These are phyloP conservation scores for Closterium sp. DNA, from an alignment of 139 green algal genomes.

Conservation along the genomic window DNA sequence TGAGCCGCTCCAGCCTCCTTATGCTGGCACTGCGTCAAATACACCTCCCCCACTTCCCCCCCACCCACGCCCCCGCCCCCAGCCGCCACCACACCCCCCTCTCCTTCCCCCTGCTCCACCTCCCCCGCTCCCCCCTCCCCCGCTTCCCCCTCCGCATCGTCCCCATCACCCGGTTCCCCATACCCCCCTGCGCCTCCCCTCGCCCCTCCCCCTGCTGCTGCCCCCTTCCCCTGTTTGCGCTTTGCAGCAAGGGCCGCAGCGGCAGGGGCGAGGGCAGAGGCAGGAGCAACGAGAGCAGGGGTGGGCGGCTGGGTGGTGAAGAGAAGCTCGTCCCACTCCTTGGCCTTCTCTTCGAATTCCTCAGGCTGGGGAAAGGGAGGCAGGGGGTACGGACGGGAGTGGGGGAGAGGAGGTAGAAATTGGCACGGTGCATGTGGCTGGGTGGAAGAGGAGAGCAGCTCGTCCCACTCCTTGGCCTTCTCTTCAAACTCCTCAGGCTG, in stretches of 20 bases:
- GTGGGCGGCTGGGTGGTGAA: neutral
- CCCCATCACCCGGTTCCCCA: neutral
- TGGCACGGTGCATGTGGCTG: neutral
- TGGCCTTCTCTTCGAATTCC: conserved; percentile 46
- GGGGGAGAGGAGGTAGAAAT: neutral
- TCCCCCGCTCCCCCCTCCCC: neutral
- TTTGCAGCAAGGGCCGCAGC: neutral
- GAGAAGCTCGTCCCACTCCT: conserved; percentile 39
- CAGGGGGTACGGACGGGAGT: too few species aligned
- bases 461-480: conserved; percentile 46
- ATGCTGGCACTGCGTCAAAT: neutral
- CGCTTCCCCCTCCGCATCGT: neutral
- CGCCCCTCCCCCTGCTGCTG: neutral
- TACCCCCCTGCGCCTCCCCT: neutral
- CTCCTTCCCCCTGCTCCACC: neutral
- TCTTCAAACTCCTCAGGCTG: conserved; percentile 47
- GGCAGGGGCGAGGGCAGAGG: neutral
- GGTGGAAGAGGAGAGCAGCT: neutral
- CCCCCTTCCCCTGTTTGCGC: neutral
- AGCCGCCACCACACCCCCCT: neutral
- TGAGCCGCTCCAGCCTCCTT: conserved; percentile 35
- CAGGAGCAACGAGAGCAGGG: neutral
- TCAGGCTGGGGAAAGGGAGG: neutral
- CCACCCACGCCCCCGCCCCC: too few species aligned
- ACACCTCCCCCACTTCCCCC: neutral